Base-by-base conservation (phyloP, 2,329 filamentous ascomycete genomes). In the Diaporthe vaccinii region DNA sequence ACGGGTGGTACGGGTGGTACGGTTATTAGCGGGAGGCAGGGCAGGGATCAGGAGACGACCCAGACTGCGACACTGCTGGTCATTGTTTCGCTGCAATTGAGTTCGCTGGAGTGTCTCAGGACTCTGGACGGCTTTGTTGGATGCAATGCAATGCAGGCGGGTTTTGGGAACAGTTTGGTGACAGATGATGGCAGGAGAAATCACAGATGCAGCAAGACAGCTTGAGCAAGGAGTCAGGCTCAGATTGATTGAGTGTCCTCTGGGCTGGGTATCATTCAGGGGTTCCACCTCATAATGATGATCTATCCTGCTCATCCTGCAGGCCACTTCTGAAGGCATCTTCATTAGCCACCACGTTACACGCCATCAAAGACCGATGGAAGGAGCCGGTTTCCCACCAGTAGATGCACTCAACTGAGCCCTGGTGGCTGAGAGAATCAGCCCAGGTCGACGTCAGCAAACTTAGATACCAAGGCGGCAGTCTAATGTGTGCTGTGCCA, bases 11-110 rank as follows among this genome's bases (percentile, higher is more conserved):
- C 28, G 25, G 36, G 61, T 65, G 61, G 61, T 53, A 68, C 49
- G 46, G 46, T 46, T 67, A 51, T 39, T 68, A 68, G 65, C 65
- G 46, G 46, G 65, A 53, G 41, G 61, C 59, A 67, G 61, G 39
- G 61, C 61, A 67, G 61, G 61, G 61, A 36, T 67, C 61, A 67
- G 61, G 28, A 67, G 61, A 49, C 61, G 61, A 67, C 41, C 61
- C 61, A 67, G 61, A 49, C 61, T 49, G 4, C n/a, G 17, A 12
- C 22, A 53, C 22, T 28, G 9, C 10, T 25, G 53, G 14, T 49
- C 44, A 9, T 22, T 53, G 49, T 53, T 53, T 53, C 49, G 14
- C 4, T 55, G 65, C 65, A 69, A 69, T 69, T 69, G 65, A 55
- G 22, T 69, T 53, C n/a, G 9, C 65, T 55, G 7, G 46, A 69